Base-by-base conservation (phyloP, 352 stramenopile genomes). In the Pythium diclinum region DNA sequence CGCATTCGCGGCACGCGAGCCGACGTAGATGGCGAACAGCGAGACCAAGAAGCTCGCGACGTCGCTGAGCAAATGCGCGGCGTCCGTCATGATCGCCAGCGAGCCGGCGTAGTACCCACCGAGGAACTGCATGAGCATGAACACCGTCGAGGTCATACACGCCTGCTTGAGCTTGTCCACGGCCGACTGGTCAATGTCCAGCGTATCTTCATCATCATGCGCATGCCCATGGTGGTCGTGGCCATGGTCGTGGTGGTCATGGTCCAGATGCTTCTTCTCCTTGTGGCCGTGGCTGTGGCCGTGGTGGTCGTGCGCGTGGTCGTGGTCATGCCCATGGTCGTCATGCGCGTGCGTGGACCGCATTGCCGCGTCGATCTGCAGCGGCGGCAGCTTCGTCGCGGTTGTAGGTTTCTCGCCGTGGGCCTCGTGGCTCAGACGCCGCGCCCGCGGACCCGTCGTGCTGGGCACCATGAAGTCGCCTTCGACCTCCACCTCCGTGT, bases 121-220 rank as follows among this genome's bases (percentile, higher is more conserved):
- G 28, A 96, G 67, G 14, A 98, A 88, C 79, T 99, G 96, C 32
- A 98, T 81, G 42, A 97, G 73, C 81, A 99, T 97, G 75, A 99
- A 99, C 46, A 92, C 59, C 14, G 91, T 78, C 46, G 92, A 97
- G 55, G 95, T 95, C 13, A 83, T 48, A 44, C 83, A 92, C 16
- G 84, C 86, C 30, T 85, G 70, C 47, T 85, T 81, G 40, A 94
- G 73, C 63, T 94, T 92, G 59, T 77, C 74, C 61, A 87, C 76
- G 10, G 82, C 82, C 6, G 74, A 77, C 14, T 83, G 65, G 17
- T 83, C 71, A n/a, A 76, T 68, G 9, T 61, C 68, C 13, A 78
- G 48, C 19, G 62, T 60, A 23, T 68, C 14, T 6, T 23, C 38
- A 38, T 74, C 58, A 30, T 67, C 52, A 17, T 73, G 25, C 23